A percentile compares a stretch with the other conserved stretches of the same genome.
Evolutionary conservation across 2,329 filamentous ascomycete genomes (phyloP).

Genomic region (Mollisia scopiformis): DNA sequence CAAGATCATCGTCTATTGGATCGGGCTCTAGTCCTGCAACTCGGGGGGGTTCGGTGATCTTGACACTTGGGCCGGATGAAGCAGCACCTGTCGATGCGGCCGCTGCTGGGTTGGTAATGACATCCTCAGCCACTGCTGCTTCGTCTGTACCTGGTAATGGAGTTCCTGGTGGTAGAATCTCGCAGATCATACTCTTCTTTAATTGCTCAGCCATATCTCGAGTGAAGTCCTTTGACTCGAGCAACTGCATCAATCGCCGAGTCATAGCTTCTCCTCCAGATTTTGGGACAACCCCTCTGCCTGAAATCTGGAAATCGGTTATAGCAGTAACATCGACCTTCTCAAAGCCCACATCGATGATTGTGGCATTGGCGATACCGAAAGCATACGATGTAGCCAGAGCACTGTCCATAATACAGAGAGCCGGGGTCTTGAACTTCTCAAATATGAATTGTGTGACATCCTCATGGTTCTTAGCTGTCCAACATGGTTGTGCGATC

Average conservation of each 20-base stretch:
- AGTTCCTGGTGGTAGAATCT: conserved; percentile 62
- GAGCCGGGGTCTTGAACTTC: conserved; percentile 91
- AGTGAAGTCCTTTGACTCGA: conserved; percentile 62
- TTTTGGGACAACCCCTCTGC: conserved; percentile 59
- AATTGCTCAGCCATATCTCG: conserved; percentile 72
- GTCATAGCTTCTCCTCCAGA: conserved; percentile 92
- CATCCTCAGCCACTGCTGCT: conserved; percentile 50
- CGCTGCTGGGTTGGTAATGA: conserved; percentile 36
- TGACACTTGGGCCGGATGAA: conserved; percentile 37
- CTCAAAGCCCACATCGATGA: conserved; percentile 88
- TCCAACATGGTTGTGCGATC: conserved; percentile 89
- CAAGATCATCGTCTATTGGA: conserved; percentile 41
- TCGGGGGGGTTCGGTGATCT: conserved; percentile 34
- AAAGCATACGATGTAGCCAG: conserved; percentile 86
- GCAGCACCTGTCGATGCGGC: conserved; percentile 36
- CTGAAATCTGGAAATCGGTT: conserved; percentile 76
- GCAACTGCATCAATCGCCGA: conserved; percentile 66
- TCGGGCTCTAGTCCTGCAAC: conserved; percentile 26
- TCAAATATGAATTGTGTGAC: conserved; percentile 96
- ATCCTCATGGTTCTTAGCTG: conserved; percentile 80
- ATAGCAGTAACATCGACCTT: conserved; percentile 95
- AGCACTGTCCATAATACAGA: conserved; percentile 88
- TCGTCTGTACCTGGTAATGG: conserved; percentile 49
- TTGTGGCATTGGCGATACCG: conserved; percentile 73
- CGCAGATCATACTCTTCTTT: conserved; percentile 68